Percentiles rank a stretch among this genome's conserved stretches.
Evolutionary conservation across 192 early-diverging fungal genomes (phyloP).

Genomic region (Physocladia obscura): DNA sequence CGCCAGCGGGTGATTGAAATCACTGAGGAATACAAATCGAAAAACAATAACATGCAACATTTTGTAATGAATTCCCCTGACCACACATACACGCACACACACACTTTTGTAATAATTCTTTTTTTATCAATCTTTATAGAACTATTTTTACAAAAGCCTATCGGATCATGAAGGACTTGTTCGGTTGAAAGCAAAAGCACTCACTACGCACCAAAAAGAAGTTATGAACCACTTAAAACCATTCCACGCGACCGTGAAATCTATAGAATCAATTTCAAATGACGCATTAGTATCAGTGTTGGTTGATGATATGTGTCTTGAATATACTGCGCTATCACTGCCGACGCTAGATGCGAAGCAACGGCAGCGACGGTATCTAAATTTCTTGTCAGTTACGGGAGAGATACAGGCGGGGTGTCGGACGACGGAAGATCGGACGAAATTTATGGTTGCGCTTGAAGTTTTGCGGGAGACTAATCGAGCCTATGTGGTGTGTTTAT

Average conservation of each 20-base stretch:
- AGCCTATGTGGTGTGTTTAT: not conserved
- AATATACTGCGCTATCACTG: not conserved
- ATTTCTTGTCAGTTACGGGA: slow-evolving; percentile 1
- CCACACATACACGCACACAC: not conserved
- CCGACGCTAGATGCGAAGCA: not conserved
- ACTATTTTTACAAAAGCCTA: slow-evolving; percentile 9
- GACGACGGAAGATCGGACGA: slow-evolving; percentile 14
- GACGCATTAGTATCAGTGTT: too few relatives aligned
- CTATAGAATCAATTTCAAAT: too few relatives aligned
- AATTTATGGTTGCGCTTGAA: slow-evolving; percentile 17
- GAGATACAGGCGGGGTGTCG: not conserved
- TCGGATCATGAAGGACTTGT: not conserved
- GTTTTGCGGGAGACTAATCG: slow-evolving; percentile 2
- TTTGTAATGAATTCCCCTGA: not conserved
- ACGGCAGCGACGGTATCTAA: slow-evolving; percentile 8
- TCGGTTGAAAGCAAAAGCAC: not conserved
- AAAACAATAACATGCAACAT: not conserved
- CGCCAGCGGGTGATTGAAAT: slow-evolving; percentile 10
- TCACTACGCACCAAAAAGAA: not conserved
- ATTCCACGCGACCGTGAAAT: not conserved
- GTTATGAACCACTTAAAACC: slow-evolving; percentile 6
- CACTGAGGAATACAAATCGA: slow-evolving; percentile 6
- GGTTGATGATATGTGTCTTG: slow-evolving; percentile 14
- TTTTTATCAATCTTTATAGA: not conserved
- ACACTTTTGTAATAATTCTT: not conserved